phyloP scores from a whole-genome alignment of 345 rosid genomes.

The Passiflora organensis region DNA sequence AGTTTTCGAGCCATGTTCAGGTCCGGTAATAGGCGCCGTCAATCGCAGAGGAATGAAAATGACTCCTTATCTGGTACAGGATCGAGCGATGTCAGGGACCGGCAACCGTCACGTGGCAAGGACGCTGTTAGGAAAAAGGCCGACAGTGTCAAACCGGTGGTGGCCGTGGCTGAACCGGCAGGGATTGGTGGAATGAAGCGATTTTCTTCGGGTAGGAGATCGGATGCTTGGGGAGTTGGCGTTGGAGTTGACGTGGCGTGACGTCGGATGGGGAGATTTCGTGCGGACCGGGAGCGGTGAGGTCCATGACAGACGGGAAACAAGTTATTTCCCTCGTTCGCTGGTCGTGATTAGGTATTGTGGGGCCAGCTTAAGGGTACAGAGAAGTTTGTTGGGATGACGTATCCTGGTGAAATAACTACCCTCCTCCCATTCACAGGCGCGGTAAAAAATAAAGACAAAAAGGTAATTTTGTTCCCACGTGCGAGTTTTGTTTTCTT shows the following conservation, averaged over 20 bases:
- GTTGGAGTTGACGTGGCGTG: conserved; percentile 18
- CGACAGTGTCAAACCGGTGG: conserved; percentile 7
- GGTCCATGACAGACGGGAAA: conserved; percentile 13
- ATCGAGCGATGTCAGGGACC: conserved; percentile 51
- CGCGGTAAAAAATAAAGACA: too few species aligned
- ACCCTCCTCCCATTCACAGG: too few species aligned
- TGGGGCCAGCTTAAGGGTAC: conserved; percentile 12
- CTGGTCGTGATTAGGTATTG: conserved; percentile 24
- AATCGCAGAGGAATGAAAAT: conserved; percentile 9
- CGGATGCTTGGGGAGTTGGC: conserved; percentile 21
- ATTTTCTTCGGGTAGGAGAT: conserved; percentile 28
- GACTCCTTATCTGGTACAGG: conserved; percentile 13
- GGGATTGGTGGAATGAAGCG: conserved; percentile 24
- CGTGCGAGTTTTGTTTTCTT: not conserved
- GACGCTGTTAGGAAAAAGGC: conserved; percentile 28
- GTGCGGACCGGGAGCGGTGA: conserved; percentile 11
- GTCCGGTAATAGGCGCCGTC: too few species aligned
- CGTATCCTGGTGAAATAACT: conserved; percentile 26
- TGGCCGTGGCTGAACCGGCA: conserved; percentile 3
- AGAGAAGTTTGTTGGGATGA: conserved; percentile 9
- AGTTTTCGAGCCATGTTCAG: too few species aligned
- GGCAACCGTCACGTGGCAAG: conserved; percentile 38
- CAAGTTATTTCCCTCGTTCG: not conserved
- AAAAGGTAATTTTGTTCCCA: conserved; percentile 3
- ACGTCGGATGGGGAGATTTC: conserved; percentile 4